Conservation (phyloP, 2,329 filamentous ascomycete genomes). For the Fusarium begoniae region DNA sequence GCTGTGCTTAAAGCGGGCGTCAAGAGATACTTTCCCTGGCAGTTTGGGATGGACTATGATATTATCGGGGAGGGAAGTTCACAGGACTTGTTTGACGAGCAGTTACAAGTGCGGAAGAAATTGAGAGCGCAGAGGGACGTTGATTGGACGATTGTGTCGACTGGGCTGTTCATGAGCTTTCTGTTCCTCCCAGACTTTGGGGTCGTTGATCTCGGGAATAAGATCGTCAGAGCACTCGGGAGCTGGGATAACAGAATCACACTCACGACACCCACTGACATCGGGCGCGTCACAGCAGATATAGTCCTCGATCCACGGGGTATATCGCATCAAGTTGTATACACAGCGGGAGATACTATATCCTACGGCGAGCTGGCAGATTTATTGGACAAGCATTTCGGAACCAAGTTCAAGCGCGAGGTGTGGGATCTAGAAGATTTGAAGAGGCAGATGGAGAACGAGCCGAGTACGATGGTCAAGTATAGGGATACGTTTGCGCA, state of each 20-base stretch:
- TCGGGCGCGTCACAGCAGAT: constrained; percentile 68
- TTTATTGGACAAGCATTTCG: constrained; percentile 56
- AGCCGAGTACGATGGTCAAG: constrained; percentile 63
- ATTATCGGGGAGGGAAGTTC: constrained; percentile 65
- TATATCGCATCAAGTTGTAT: constrained; percentile 58
- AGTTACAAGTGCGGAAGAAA: constrained; percentile 65
- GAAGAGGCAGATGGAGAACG: constrained; percentile 54
- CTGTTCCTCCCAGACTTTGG: constrained; percentile 71
- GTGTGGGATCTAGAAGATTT: constrained; percentile 59
- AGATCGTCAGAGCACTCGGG: constrained; percentile 63
- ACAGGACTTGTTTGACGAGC: constrained; percentile 75
- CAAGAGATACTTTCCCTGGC: constrained; percentile 72
- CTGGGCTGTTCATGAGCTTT: constrained; percentile 76
- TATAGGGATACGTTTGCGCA: constrained; percentile 70
- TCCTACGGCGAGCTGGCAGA: constrained; percentile 64
- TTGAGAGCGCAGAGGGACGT: constrained; percentile 59
- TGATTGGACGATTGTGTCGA: constrained; percentile 72
- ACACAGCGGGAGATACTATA: constrained; percentile 69
- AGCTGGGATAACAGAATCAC: constrained; percentile 70
- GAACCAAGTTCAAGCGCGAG: constrained; percentile 55
- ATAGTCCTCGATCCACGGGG: constrained; percentile 56
- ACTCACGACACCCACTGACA: constrained; percentile 70
- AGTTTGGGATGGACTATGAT: constrained; percentile 79
- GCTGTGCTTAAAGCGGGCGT: constrained; percentile 63
- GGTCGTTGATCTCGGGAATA: constrained; percentile 60